Evolutionary conservation across 345 rosid species (phyloP), one percentile per base, ranked within the genome.

Genomic region (thale cress (Arabidopsis thaliana)): DNA sequence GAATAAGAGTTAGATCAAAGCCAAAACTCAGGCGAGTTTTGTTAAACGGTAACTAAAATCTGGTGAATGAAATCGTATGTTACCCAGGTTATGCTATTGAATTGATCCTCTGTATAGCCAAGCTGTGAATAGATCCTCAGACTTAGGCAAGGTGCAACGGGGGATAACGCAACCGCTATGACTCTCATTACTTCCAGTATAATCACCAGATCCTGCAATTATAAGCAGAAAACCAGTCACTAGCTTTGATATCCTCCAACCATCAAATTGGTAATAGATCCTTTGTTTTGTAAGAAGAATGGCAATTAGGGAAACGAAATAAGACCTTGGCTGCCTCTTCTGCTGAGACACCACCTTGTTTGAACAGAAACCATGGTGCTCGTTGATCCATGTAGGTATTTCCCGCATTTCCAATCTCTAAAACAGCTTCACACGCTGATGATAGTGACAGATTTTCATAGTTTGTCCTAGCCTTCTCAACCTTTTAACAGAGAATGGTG

Each of bases 281-380:
- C 24, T 58, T 30, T 63, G 38, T 59, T 59, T 49, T 13, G n/a
- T 41, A 16, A 36, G 23, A 48, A 71, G 44, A 10, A 40, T 4
- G 59, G 37, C 28, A 28, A 16, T 30, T 46, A 40, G 33, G n/a
- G 58, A 64, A 65, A 46, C 22, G 7, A 25, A 59, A 44, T 33
- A 12, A 65, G 46, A 94, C 98, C 98, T 91, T 91, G 53, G 96
- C 90, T 33, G 98, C 98, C 75, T 85, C 86, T 81, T 86, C 95
- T 41, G 91, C 81, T 82, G 91, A 88, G 68, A 65, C 82, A 75
- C 86, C 95, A 37, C 97, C 98, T 84, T 91, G 76, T 89, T 94
- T 94, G 75, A 91, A 94, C 48, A 81, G 87, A 30, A 91, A 83
- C 98, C 98, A 91, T 2, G 98, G 98, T 14, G 91, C 89, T 53